Percentiles rank a stretch among this genome's conserved stretches.
Conservation (phyloP, 2,329 filamentous ascomycete genomes). For the Raffaelea albimanens region DNA sequence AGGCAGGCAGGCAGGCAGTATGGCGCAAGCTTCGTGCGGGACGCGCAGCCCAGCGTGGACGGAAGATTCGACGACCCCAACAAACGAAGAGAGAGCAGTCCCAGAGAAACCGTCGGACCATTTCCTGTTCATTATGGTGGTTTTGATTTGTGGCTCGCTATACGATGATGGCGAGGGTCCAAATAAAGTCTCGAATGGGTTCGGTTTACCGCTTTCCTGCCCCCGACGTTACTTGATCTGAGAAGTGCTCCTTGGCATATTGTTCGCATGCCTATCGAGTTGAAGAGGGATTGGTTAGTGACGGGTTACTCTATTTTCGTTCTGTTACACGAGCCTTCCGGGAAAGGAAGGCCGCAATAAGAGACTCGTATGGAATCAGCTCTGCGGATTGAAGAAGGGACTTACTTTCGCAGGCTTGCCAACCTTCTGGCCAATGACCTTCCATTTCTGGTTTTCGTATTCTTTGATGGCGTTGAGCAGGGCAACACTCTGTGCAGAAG, state of each 20-base stretch:
- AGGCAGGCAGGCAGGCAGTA: too few species aligned
- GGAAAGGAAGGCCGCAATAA: background rate
- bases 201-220: constrained; percentile 25
- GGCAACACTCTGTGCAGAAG: constrained; percentile 52
- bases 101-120: too few species aligned
- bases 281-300: background rate
- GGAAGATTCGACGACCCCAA: too few species aligned
- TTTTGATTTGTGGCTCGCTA: too few species aligned
- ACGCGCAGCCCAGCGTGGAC: too few species aligned
- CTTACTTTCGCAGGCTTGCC: constrained; percentile 89
- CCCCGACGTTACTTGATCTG: constrained; percentile 27
- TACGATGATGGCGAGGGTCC: too few species aligned
- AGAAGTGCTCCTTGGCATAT: constrained; percentile 91
- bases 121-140: too few species aligned
- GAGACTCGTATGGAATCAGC: background rate
- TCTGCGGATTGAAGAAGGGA: background rate
- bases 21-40: too few species aligned
- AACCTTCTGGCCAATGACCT: constrained; percentile 90
- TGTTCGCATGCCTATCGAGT: constrained; percentile 46
- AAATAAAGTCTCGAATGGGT: too few species aligned
- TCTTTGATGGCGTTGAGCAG: constrained; percentile 93
- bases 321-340: too few species aligned
- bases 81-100: too few species aligned
- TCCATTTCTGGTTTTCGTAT: constrained; percentile 98
- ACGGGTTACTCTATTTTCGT: too few species aligned